These are phyloP conservation scores for Heterobasidion occidentale DNA, from an alignment of 1,284 basidiomycete genomes.

Conservation along the genomic window DNA sequence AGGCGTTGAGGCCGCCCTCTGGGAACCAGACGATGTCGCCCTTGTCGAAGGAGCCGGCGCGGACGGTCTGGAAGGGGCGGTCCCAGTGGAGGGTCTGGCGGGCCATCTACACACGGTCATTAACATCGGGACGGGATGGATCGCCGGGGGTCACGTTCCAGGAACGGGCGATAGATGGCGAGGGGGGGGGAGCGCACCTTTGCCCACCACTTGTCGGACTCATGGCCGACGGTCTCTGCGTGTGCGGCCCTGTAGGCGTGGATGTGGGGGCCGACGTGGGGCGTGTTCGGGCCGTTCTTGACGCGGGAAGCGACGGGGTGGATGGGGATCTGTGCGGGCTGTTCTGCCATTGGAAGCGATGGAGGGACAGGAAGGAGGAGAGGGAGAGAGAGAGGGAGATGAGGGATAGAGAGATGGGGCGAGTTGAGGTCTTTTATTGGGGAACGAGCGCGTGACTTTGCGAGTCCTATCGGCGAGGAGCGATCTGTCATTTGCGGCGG, in stretches of 20 bases:
- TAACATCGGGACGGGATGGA: not conserved
- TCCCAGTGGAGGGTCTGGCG: constrained; percentile 84
- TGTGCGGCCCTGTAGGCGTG: constrained; percentile 66
- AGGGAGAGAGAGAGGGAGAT: not conserved
- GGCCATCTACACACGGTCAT: constrained; percentile 49
- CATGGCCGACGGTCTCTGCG: constrained; percentile 62
- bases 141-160: too few relatives aligned
- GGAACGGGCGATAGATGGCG: not conserved
- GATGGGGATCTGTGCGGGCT: constrained; percentile 17
- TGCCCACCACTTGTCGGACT: constrained; percentile 84
- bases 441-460: too few relatives aligned
- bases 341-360: constrained; percentile 7
- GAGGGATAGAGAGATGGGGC: not conserved
- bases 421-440: not conserved
- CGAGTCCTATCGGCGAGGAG: too few relatives aligned
- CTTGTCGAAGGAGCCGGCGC: constrained; percentile 76
- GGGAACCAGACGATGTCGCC: constrained; percentile 97
- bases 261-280: constrained; percentile 73
- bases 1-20: constrained; percentile 82
- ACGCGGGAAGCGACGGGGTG: constrained; percentile 69
- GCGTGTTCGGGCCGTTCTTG: constrained; percentile 46
- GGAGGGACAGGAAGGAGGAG: not conserved
- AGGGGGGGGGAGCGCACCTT: constrained; percentile 41
- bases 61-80: constrained; percentile 84
- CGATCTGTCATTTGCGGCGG: too few relatives aligned